Base-by-base conservation (phyloP, 1,284 basidiomycete genomes). In the Austroboletus novae-zelandiae region DNA sequence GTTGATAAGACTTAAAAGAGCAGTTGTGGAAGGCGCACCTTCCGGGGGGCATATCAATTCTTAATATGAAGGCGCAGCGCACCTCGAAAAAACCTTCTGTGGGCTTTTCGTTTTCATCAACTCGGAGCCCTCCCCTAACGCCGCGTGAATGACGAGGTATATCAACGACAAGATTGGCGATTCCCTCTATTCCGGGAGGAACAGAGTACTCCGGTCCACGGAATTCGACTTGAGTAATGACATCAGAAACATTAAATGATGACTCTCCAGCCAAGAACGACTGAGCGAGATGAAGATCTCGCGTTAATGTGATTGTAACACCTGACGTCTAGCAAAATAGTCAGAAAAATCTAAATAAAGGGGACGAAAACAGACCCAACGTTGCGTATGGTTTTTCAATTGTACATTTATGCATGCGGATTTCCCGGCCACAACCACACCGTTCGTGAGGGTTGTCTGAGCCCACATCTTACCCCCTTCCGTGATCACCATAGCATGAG, bases 381-480 rank as follows among this genome's bases (percentile, higher is more conserved):
- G 86, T 43, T 70, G 68, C 1, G 87, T 86, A 61, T 89, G 85
- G 59, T 91, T 91, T 72, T 83, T 89, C 40, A 90, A 83, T 53
- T 85, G 81, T 44, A 91, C 66, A 58, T 89, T 84, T 36, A 91
- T 72, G 60, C 84, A 86, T 14, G 78, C 82, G 54, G 77, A 79
- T 59, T 83, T 79, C 5, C 88, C 88, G 17, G 83, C 79, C 10
- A 89, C 74, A 30, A 86, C 59, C 20, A 84, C 69, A 6, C 78
- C 80, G 27, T 81, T 84, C 14, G 86, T 69, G 11, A 90, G 62
- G 45, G 71, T 78, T 1, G 78, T 87, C 59, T 87, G 84, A 37
- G 80, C 77, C 83, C 86, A 89, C 29, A 91, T 74, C 67, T 86
- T 89, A 9, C 88, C 89, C 55, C 78, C 79, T 63, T 91, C 89